Evolutionary conservation across 2,329 filamentous ascomycete species (phyloP), one percentile per base, ranked within the genome.

Genomic region (Neopestalotiopsis rosae): DNA sequence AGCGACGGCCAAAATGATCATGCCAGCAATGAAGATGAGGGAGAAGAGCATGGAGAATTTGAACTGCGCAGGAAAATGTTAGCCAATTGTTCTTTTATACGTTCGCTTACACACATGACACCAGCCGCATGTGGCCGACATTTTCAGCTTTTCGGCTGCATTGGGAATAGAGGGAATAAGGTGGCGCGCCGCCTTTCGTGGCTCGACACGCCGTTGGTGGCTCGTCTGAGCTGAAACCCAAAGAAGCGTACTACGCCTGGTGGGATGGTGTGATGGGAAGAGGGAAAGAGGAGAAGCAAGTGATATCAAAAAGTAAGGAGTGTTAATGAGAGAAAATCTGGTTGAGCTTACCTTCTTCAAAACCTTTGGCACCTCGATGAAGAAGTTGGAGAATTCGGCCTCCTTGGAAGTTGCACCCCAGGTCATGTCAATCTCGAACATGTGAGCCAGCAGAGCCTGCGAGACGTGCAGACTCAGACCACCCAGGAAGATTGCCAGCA

Each of bases 401-500:
- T 97, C 94, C 82, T 97, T 97, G 56, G 90, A 88, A 0, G 94
- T 97, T 1, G 93, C 90, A 65, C 93, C 93, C 94, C 94, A 96
- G 3, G 88, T 89, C 91, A 96, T 95, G 81, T 96, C 88, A 77
- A 95, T 90, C 81, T 93, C 90, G 78, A 96, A 93, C 88, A 96
- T 93, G 83, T 97, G 94, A 4, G 90, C 87, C 61, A 96, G 81
- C 42, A 97, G 84, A 1, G 94, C 94, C 78, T 95, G 91, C 38
- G 89, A 93, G 63, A 97, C 88, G 81, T 97, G 93, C 45, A 97
- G 87, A 1, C 90, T 93, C 64, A 96, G 85, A 52, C 94, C 94
- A 66, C 94, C 94, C 20, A 97, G 85, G 85, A 96, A 97, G 78
- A 96, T 91, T 70, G 91, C 91, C 62, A 95, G 84, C 81, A 92